Conservation (phyloP, 2,329 filamentous ascomycete species). For the Elsinoe batatas region DNA sequence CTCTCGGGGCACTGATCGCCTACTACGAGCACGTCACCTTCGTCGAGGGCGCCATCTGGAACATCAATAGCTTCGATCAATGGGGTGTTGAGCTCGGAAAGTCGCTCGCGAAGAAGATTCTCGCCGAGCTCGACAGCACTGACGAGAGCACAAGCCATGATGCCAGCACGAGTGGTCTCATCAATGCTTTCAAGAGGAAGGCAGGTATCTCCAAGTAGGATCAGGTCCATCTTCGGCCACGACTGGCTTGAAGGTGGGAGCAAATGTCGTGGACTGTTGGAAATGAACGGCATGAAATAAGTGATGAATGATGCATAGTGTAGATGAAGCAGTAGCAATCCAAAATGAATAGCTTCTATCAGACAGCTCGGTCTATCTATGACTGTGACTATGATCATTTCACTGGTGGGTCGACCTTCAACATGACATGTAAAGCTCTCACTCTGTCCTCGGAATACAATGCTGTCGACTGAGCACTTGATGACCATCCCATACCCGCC, state of each 20-base stretch:
- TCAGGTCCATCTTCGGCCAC: slow-evolving; percentile 8
- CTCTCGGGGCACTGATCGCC: slow-evolving; percentile 88
- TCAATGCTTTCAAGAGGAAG: slow-evolving; percentile 85
- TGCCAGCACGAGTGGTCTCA: slow-evolving; percentile 75
- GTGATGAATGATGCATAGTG: slow-evolving; percentile 1
- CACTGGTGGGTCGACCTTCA: neutral
- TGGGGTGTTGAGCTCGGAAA: slow-evolving; percentile 99
- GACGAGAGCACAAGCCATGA: slow-evolving; percentile 69
- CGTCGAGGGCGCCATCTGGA: slow-evolving; percentile 95
- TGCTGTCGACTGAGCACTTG: too few species aligned
- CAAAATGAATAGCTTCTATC: neutral
- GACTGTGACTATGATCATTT: neutral
- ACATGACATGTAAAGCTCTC: too few species aligned
- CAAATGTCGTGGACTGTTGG: neutral
- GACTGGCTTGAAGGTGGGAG: slow-evolving; percentile 9
- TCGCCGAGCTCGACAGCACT: slow-evolving; percentile 68
- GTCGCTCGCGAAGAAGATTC: slow-evolving; percentile 66
- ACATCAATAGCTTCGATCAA: slow-evolving; percentile 99
- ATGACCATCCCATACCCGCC: too few species aligned
- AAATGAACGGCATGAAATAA: neutral
- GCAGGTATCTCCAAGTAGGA: slow-evolving; percentile 31
- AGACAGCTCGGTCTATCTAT: too few species aligned
- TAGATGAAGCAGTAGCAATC: neutral
- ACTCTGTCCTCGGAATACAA: too few species aligned
- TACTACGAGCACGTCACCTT: slow-evolving; percentile 99